Evolutionary conservation across 108 stramenopile genomes (phyloP).

Genomic region (Mayamaea pseudoterrestris): DNA sequence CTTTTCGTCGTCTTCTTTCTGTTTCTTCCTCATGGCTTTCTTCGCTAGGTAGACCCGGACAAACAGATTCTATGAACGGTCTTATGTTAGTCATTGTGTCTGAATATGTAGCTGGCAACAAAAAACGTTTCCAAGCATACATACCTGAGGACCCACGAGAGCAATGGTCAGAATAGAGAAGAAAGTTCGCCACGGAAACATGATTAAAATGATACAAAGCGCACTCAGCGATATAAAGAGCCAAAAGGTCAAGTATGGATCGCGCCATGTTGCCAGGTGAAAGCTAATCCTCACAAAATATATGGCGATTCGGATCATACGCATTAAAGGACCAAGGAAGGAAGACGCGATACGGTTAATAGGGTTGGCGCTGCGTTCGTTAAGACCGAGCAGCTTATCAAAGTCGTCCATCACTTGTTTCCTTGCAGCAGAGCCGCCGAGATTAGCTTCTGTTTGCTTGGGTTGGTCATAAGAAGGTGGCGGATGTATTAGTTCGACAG

Average conservation of each 20-base stretch:
- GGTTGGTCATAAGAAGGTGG: no score
- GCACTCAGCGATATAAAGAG: conserved; percentile 25
- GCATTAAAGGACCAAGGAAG: conserved; percentile 46
- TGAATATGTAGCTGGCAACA: background rate
- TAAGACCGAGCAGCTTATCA: conserved; percentile 35
- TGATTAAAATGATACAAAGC: conserved; percentile 29
- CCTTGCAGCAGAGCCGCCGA: background rate
- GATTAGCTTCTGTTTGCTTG: background rate
- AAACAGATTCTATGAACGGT: conserved; percentile 21
- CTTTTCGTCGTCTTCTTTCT: conserved; percentile 1
- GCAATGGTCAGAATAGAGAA: conserved; percentile 39
- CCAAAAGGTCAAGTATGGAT: conserved; percentile 64
- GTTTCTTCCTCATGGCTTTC: conserved; percentile 11
- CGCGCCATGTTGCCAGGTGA: conserved; percentile 60
- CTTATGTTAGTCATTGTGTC: background rate
- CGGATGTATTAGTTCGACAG: conserved; percentile 32
- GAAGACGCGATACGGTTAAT: conserved; percentile 26
- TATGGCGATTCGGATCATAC: conserved; percentile 29
- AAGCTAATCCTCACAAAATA: conserved; percentile 35
- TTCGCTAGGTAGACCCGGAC: conserved; percentile 30
- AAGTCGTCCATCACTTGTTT: conserved; percentile 23
- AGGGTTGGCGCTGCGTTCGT: conserved; percentile 29
- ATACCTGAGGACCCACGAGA: conserved; percentile 62
- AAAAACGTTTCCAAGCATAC: background rate
- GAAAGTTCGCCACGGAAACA: conserved; percentile 67